Conservation (phyloP, 2,329 filamentous ascomycete species). For the Tolypocladium inflatum region DNA sequence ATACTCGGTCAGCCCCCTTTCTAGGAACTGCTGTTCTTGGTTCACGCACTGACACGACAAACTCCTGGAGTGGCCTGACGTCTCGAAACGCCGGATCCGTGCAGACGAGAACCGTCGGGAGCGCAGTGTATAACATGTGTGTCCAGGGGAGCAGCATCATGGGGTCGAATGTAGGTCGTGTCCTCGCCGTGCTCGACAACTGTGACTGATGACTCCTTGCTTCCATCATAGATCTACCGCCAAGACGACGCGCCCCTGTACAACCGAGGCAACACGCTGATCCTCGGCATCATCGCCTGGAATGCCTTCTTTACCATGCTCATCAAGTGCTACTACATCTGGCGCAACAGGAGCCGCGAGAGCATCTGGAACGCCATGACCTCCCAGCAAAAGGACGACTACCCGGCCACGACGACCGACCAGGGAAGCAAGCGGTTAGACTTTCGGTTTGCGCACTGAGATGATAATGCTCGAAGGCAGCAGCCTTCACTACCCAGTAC, state of each 20-base stretch:
- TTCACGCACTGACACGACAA: constrained; percentile 34
- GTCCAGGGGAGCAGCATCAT: constrained; percentile 23
- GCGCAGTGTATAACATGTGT: constrained; percentile 45
- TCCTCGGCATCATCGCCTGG: constrained; percentile 36
- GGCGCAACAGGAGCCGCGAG: constrained; percentile 34
- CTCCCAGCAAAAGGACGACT: constrained; percentile 23
- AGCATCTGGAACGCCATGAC: constrained; percentile 37
- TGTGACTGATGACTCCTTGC: background rate
- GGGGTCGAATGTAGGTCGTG: background rate
- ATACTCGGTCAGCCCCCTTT: background rate
- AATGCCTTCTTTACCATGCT: constrained; percentile 39
- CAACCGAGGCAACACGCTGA: constrained; percentile 36
- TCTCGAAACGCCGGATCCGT: constrained; percentile 50
- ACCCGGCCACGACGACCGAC: constrained; percentile 27
- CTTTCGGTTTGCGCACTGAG: constrained; percentile 30
- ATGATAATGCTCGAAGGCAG: background rate
- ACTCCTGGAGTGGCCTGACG: constrained; percentile 24
- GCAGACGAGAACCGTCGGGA: constrained; percentile 46
- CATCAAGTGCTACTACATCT: constrained; percentile 42
- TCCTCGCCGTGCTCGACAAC: background rate
- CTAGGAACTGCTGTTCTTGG: constrained; percentile 6
- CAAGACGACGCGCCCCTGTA: constrained; percentile 20
- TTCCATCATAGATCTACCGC: constrained; percentile 26
- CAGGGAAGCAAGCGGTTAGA: constrained; percentile 34
- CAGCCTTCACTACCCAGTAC: background rate